phyloP scores from a whole-genome alignment of 106 monocot species.

The Iris macrosiphon region DNA sequence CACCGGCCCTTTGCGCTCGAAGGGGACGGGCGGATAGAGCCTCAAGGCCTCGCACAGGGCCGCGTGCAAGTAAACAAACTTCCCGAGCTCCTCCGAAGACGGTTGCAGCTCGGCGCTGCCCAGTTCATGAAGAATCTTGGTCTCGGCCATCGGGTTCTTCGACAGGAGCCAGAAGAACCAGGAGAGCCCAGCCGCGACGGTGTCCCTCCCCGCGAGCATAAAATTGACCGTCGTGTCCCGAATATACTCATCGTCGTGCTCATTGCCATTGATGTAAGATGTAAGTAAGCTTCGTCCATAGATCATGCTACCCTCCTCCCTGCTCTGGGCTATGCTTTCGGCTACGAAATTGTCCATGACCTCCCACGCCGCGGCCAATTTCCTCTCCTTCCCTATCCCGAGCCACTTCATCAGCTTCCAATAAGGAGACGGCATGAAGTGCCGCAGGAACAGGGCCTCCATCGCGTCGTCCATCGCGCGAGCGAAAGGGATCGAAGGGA shows the following conservation, averaged over 20 bases:
- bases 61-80: slow-evolving; percentile 60
- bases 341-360: slow-evolving; percentile 32
- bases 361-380: slow-evolving; percentile 10
- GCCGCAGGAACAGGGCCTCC: slow-evolving; percentile 15
- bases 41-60: slow-evolving; percentile 48
- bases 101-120: neutral
- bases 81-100: slow-evolving; percentile 10
- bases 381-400: slow-evolving; percentile 20
- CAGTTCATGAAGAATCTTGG: slow-evolving; percentile 36
- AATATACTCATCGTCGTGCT: slow-evolving; percentile 13
- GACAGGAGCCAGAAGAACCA: slow-evolving; percentile 65
- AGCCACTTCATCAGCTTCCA: slow-evolving; percentile 38
- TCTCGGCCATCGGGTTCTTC: slow-evolving; percentile 22
- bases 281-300: slow-evolving; percentile 7
- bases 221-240: slow-evolving; percentile 32
- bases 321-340: slow-evolving; percentile 18
- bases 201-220: slow-evolving; percentile 57
- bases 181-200: slow-evolving; percentile 28
- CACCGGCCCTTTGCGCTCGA: slow-evolving; percentile 41
- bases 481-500: slow-evolving; percentile 23
- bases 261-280: slow-evolving; percentile 5
- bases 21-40: slow-evolving; percentile 55
- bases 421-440: slow-evolving; percentile 14
- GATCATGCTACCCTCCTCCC: slow-evolving; percentile 5
- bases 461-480: no score